These are phyloP conservation scores for Termitomyces sp. DNA, from an alignment of 768 basidiomycete genomes.

Conservation along the genomic window DNA sequence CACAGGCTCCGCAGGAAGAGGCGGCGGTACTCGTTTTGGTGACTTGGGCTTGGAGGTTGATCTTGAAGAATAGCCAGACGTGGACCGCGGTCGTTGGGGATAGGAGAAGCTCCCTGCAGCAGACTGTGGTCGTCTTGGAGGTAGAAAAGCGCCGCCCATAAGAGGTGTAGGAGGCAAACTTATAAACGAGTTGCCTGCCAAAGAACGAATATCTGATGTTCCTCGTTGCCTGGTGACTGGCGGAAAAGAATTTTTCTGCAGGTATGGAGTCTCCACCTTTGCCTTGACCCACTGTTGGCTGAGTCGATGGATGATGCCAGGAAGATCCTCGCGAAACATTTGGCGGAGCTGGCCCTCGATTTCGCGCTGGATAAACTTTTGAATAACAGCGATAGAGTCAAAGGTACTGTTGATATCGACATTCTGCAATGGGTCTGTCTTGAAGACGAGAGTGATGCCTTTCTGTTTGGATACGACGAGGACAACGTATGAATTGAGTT, in stretches of 20 bases:
- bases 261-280: conserved; percentile 89
- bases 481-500: conserved; percentile 92
- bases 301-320: conserved; percentile 92
- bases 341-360: conserved; percentile 96
- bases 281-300: conserved; percentile 95
- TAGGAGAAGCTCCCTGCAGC: conserved; percentile 6
- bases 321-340: conserved; percentile 97
- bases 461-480: conserved; percentile 97
- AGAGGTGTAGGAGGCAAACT: conserved; percentile 13
- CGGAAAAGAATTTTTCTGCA: conserved; percentile 45
- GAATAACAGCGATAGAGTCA: conserved; percentile 95
- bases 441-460: conserved; percentile 98
- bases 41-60: conserved; percentile 16
- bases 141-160: conserved; percentile 1
- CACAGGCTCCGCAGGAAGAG: conserved; percentile 20
- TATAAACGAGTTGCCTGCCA: conserved; percentile 30
- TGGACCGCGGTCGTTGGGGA: conserved; percentile 29
- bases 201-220: conserved; percentile 32
- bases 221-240: conserved; percentile 22
- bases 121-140: conserved; percentile 8
- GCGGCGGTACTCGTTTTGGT: conserved; percentile 12
- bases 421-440: conserved; percentile 96
- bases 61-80: conserved; percentile 31
- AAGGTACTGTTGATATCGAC: conserved; percentile 98
- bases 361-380: conserved; percentile 95